Evolutionary conservation across 495 filamentous ascomycete genomes (phyloP).

Genomic region (Durotheca rogersii): DNA sequence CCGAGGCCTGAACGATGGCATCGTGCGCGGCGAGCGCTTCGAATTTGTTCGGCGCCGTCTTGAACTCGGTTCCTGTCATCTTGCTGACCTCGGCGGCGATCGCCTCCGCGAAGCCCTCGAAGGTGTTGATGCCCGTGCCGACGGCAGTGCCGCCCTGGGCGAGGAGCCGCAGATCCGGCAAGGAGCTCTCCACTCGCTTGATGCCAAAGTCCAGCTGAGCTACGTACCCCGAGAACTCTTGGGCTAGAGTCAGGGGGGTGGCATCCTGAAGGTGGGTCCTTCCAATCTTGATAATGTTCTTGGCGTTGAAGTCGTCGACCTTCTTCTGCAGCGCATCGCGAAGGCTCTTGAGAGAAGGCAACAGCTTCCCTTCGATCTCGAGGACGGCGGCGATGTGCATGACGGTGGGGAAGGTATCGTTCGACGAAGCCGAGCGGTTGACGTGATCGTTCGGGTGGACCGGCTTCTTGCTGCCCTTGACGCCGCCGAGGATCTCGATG

Average conservation of each 20-base stretch:
- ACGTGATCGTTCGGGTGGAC: conserved; percentile 99
- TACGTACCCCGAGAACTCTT: conserved; percentile 98
- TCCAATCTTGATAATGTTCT: conserved; percentile 95
- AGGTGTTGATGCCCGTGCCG: conserved; percentile 96
- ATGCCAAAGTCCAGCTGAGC: conserved; percentile 89
- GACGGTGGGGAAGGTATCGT: conserved; percentile 98
- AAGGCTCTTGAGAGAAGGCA: conserved; percentile 79
- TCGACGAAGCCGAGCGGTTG: conserved; percentile 97
- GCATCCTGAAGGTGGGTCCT: conserved; percentile 98
- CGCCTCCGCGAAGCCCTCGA: conserved; percentile 89
- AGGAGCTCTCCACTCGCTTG: conserved; percentile 76
- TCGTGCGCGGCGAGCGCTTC: conserved; percentile 98
- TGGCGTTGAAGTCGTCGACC: conserved; percentile 80
- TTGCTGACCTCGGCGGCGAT: conserved; percentile 87
- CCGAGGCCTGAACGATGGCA: conserved; percentile 89
- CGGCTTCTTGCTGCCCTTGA: conserved; percentile 93
- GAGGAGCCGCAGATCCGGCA: conserved; percentile 82
- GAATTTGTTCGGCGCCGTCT: conserved; percentile 98
- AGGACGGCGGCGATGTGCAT: conserved; percentile 99
- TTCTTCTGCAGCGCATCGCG: conserved; percentile 82
- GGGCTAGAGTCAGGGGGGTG: conserved; percentile 90
- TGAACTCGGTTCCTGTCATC: conserved; percentile 89
- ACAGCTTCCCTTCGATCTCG: conserved; percentile 81
- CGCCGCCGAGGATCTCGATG: conserved; percentile 94
- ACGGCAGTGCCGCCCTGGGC: conserved; percentile 97